These are phyloP conservation scores for Candida maesae DNA, from an alignment of 805 yeast species.

Conservation along the genomic window DNA sequence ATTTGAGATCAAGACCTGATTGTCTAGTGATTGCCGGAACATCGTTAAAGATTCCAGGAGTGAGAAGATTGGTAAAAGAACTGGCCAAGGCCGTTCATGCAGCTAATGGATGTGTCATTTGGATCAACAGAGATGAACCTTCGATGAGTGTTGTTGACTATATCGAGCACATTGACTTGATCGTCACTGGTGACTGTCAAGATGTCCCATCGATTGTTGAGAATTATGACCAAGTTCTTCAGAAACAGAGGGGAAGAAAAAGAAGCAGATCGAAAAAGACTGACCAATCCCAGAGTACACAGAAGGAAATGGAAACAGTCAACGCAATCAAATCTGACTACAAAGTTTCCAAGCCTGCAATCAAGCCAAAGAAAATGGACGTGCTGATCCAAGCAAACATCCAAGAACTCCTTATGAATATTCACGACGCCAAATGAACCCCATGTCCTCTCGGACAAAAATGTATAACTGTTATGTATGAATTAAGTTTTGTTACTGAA, in stretches of 20 bases:
- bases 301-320: neutral
- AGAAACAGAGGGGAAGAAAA: conserved; percentile 5
- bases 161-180: conserved; percentile 51
- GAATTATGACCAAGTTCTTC: conserved; percentile 20
- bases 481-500: too few relatives aligned
- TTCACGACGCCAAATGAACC: conserved; percentile 19
- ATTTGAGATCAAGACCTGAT: conserved; percentile 65
- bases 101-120: conserved; percentile 54
- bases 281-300: too few relatives aligned
- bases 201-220: conserved; percentile 37
- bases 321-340: neutral
- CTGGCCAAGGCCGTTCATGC: conserved; percentile 54
- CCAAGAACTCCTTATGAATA: conserved; percentile 20
- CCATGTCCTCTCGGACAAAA: too few relatives aligned
- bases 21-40: conserved; percentile 82
- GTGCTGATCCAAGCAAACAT: conserved; percentile 21
- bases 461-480: too few relatives aligned
- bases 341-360: conserved; percentile 4
- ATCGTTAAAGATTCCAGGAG: conserved; percentile 77
- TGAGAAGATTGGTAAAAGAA: conserved; percentile 55
- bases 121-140: conserved; percentile 59
- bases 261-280: conserved; percentile 4
- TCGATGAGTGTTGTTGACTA: conserved; percentile 44
- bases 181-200: conserved; percentile 67
- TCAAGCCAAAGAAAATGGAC: conserved; percentile 11